These are phyloP conservation scores for Polytrichum formosum DNA, from an alignment of 225 moss, liverwort and hornwort species.

Conservation along the genomic window DNA sequence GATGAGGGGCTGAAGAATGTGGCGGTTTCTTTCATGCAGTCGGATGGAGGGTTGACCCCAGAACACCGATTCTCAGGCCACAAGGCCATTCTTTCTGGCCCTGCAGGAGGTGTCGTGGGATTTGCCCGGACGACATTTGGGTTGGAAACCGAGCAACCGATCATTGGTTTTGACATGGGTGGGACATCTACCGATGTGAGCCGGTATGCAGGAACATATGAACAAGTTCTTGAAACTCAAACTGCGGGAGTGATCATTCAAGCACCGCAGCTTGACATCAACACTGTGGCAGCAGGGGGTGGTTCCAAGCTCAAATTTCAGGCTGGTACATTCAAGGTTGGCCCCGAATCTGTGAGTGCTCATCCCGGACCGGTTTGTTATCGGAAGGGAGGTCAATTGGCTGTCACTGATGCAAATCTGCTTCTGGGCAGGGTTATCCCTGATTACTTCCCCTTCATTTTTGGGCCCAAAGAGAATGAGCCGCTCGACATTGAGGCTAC, in stretches of 20 bases:
- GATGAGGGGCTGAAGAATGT: slow-evolving; percentile 89
- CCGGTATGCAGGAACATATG: slow-evolving; percentile 83
- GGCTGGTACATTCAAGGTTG: slow-evolving; percentile 94
- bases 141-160: slow-evolving; percentile 80
- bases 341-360: slow-evolving; percentile 94
- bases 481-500: slow-evolving; percentile 79
- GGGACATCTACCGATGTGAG: slow-evolving; percentile 98
- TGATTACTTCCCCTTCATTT: slow-evolving; percentile 90
- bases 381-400: slow-evolving; percentile 92
- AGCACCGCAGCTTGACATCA: slow-evolving; percentile 98
- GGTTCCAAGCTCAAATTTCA: slow-evolving; percentile 88
- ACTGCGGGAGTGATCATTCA: slow-evolving; percentile 96
- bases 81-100: slow-evolving; percentile 95
- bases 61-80: slow-evolving; percentile 92
- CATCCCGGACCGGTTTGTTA: slow-evolving; percentile 99
- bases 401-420: slow-evolving; percentile 95
- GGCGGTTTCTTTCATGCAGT: slow-evolving; percentile 94
- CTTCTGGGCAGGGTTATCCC: slow-evolving; percentile 93
- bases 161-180: slow-evolving; percentile 99
- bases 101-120: slow-evolving; percentile 96
- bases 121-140: slow-evolving; percentile 86
- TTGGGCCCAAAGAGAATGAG: slow-evolving; percentile 84
- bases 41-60: slow-evolving; percentile 95
- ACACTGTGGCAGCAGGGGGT: slow-evolving; percentile 96
- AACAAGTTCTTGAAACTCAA: slow-evolving; percentile 97